phyloP scores from a whole-genome alignment of 1,139 yeast genomes.

The Candida mesenterica region DNA sequence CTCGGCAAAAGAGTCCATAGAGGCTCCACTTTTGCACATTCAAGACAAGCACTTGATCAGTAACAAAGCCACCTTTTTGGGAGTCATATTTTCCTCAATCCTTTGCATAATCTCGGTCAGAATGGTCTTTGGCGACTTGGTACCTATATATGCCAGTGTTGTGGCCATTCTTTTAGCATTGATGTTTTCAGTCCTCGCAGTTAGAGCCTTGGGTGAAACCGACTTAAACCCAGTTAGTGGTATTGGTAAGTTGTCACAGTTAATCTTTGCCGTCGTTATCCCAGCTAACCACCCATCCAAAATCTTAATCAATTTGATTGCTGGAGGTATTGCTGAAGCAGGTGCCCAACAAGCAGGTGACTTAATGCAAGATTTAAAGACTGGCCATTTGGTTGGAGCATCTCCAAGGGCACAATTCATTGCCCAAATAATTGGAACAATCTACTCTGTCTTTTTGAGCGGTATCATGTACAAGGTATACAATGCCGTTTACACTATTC shows the following conservation, averaged over 20 bases:
- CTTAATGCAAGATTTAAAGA: slow-evolving; percentile 92
- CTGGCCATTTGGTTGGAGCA: slow-evolving; percentile 90
- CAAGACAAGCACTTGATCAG: slow-evolving; percentile 48
- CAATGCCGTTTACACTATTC: slow-evolving; percentile 78
- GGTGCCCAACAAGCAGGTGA: slow-evolving; percentile 99
- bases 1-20: slow-evolving; percentile 2
- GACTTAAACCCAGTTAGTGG: slow-evolving; percentile 97
- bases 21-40: slow-evolving; percentile 10
- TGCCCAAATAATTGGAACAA: slow-evolving; percentile 86
- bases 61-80: slow-evolving; percentile 49
- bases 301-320: slow-evolving; percentile 79
- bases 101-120: slow-evolving; percentile 66
- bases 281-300: slow-evolving; percentile 77
- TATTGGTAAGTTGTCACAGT: slow-evolving; percentile 89
- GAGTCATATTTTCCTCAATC: slow-evolving; percentile 62
- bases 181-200: slow-evolving; percentile 79
- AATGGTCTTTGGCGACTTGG: slow-evolving; percentile 62
- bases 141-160: slow-evolving; percentile 69
- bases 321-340: slow-evolving; percentile 97
- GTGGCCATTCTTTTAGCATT: slow-evolving; percentile 74
- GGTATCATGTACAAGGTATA: slow-evolving; percentile 81
- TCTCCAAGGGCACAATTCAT: slow-evolving; percentile 88
- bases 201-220: slow-evolving; percentile 93
- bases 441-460: slow-evolving; percentile 77
- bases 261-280: slow-evolving; percentile 78